These are phyloP conservation scores for Jamesozyma lodderae DNA, from an alignment of 805 yeast genomes.

Conservation along the genomic window DNA sequence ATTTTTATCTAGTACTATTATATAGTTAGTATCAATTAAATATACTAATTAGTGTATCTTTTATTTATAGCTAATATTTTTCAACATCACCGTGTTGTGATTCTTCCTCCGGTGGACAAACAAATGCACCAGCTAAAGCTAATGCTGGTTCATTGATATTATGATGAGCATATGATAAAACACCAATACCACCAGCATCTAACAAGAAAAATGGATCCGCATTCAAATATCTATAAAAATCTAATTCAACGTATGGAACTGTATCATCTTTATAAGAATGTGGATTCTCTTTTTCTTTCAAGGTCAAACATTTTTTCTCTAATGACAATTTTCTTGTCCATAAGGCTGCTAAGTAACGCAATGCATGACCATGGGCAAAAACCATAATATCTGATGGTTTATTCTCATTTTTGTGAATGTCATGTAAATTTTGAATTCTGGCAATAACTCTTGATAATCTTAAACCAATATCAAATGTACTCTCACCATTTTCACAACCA, in stretches of 20 bases:
- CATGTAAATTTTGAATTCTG: conserved; percentile 54
- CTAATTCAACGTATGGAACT: conserved; percentile 29
- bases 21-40: neutral
- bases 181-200: conserved; percentile 95
- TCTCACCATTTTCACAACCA: conserved; percentile 91
- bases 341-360: conserved; percentile 80
- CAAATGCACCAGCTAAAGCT: conserved; percentile 73
- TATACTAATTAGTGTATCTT: neutral
- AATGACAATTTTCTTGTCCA: conserved; percentile 50
- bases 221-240: conserved; percentile 30
- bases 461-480: conserved; percentile 50
- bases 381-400: conserved; percentile 65
- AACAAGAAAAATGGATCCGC: conserved; percentile 72
- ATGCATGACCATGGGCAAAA: conserved; percentile 89
- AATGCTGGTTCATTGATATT: conserved; percentile 81
- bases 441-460: conserved; percentile 66
- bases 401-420: conserved; percentile 39
- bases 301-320: conserved; percentile 22
- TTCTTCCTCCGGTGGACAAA: conserved; percentile 58
- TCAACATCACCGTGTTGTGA: conserved; percentile 23
- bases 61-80: neutral
- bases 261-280: conserved; percentile 23
- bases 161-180: conserved; percentile 80
- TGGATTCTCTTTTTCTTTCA: conserved; percentile 14
- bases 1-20: neutral